Percentiles rank a stretch among this genome's conserved stretches.
These are phyloP conservation scores for Volvariella surrecta DNA, from an alignment of 1,284 basidiomycete genomes.

Conservation along the genomic window DNA sequence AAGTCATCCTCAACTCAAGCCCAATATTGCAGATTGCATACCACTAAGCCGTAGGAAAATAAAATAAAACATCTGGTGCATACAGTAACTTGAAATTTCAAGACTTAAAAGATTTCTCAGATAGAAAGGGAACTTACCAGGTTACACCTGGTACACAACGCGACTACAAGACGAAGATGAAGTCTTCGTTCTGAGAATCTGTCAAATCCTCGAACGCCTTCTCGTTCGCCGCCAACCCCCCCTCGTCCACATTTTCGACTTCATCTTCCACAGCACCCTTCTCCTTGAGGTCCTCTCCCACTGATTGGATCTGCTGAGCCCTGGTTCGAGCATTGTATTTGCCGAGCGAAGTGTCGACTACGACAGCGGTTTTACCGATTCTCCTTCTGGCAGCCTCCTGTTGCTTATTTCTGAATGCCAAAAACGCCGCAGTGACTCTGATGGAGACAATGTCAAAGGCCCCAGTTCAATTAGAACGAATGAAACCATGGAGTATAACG, in stretches of 20 bases:
- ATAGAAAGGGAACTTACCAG: too few relatives aligned
- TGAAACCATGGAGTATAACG: too few relatives aligned
- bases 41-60: too few relatives aligned
- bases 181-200: constrained; percentile 36
- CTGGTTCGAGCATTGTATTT: constrained; percentile 7
- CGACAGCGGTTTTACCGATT: constrained; percentile 26
- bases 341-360: constrained; percentile 36
- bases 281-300: constrained; percentile 13
- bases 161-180: constrained; percentile 29
- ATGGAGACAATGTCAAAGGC: too few relatives aligned
- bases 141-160: too few relatives aligned
- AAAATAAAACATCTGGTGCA: too few relatives aligned
- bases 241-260: constrained; percentile 11
- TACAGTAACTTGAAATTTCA: too few relatives aligned
- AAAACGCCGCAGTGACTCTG: constrained; percentile 28
- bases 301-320: neutral
- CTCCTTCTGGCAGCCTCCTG: constrained; percentile 26
- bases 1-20: too few relatives aligned
- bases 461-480: neutral
- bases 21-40: too few relatives aligned
- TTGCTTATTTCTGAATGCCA: constrained; percentile 29
- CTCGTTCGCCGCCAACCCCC: constrained; percentile 20
- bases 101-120: too few relatives aligned
- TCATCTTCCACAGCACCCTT: constrained; percentile 4
- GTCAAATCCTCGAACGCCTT: constrained; percentile 38